Evolutionary conservation across 495 filamentous ascomycete genomes (phyloP), one percentile per base, ranked within the genome.

Genomic region (Aspergillus asperescens): DNA sequence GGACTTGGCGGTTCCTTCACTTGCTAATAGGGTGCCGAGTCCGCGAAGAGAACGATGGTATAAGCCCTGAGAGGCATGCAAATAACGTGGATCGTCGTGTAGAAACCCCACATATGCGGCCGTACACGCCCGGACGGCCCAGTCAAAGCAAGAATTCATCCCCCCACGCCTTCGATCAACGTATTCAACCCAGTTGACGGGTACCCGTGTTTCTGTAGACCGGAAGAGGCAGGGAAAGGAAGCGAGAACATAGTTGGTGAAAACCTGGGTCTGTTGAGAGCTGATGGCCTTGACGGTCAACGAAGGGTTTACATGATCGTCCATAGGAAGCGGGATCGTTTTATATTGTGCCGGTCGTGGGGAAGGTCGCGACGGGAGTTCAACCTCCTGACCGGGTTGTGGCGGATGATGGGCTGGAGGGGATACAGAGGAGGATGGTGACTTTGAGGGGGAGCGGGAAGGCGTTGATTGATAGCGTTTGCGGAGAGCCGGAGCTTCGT

Each of bases 141-240:
- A 64, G 38, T 68, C 61, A 19, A 62, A 62, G 22, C 55, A 55
- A 18, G 54, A 51, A 29, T 51, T 43, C 25, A 37, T 56, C 6
- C 50, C 38, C 5, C 51, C 56, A 16, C 56, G 32, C 28, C 56
- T 44, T 3, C 31, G 22, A 37, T 57, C 57, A 29, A 66, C 62
- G 50, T 62, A 62, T 23, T 62, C 60, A 4, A 67, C 59, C 59
- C 64, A 69, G 32, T 65, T 66, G 38, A 64, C 52, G 3, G 62
- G 60, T 2, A 66, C 63, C 19, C 56, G 49, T 1, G 53, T 58
- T 31, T 64, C 61, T 12, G 60, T 64, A 31, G 56, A 56, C 18
- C 62, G 61, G 51, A 62, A 69, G 46, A 57, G 62, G 52, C 62
- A 65, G 10, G 57, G 66, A 40, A 60, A 64, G 35, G 56, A 52